Base-by-base conservation (phyloP, 768 basidiomycete species). In the Pulveroboletus ravenelii region DNA sequence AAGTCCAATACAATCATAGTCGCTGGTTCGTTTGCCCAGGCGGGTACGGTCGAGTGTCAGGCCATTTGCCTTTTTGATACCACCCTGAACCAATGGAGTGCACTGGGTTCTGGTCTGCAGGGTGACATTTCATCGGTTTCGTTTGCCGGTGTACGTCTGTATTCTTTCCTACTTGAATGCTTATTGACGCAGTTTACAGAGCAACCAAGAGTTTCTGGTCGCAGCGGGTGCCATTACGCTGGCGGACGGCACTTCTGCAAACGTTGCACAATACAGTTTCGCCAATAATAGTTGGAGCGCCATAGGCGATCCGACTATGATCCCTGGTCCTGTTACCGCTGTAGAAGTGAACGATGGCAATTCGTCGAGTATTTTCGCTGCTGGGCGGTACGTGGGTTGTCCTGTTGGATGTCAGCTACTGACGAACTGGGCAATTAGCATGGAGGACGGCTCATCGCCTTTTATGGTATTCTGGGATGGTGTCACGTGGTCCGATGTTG, bases 311-410 rank as follows among this genome's bases (percentile, higher is more conserved):
- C 67, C 78, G 12, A 64, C 67, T 12, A 74, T 80, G 41, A 74
- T 97, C 20, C 91, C 93, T 40, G 95, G 95, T 3, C 93, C 93
- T 3, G 87, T 93, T 2, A 88, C 92, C 3, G 93, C 95, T 10
- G 65, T 97, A 45, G 86, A 87, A 47, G 86, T 93, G 37, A 90
- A 98, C 66, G 74, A 84, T 55, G 78, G 79, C 18, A 92, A 96
- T 63, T 65, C 71, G 1, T 88, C 81, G 58, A 95, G 89, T 60
- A 78, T 98, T 48, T 99, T 93, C 61, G 90, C 87, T 41, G 91
- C 93, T 31, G 95, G 95, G 59, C 81, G 78, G 85, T 92, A 53
- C 64, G 84, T 69, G n/a, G 14, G 12, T 43, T 38, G 9, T n/a
- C 36, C 40, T 31, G 53, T 36, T 13, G 20, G 35, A 14, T 39